phyloP scores from a whole-genome alignment of 192 early-diverging fungal species.

The Glomus cerebriforme region DNA sequence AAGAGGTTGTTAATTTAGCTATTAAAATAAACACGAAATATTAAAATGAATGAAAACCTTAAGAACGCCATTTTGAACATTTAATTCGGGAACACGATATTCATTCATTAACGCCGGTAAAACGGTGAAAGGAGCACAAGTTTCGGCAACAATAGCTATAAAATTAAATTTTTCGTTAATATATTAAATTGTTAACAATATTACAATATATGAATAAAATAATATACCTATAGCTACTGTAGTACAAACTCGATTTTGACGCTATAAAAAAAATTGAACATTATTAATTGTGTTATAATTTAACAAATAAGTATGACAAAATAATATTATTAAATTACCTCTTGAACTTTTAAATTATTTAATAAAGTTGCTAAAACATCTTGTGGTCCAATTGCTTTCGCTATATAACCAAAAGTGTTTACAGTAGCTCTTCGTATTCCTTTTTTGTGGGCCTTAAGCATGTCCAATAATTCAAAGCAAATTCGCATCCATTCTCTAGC shows the following conservation, averaged over 20 bases:
- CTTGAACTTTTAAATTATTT: constrained; percentile 98
- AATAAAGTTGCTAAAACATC: constrained; percentile 97
- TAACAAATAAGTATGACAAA: neutral
- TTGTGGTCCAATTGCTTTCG: constrained; percentile 98
- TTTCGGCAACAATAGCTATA: constrained; percentile 72
- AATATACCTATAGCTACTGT: constrained; percentile 83
- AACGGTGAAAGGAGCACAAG: constrained; percentile 97
- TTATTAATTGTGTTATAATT: neutral
- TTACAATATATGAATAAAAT: neutral
- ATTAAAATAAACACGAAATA: neutral
- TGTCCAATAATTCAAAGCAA: constrained; percentile 96
- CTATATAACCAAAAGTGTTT: constrained; percentile 99
- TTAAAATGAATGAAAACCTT: constrained; percentile 52
- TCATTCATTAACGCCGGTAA: constrained; percentile 99
- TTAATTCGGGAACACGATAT: constrained; percentile 98
- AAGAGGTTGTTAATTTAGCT: no score
- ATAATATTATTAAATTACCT: constrained; percentile 35
- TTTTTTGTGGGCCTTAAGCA: constrained; percentile 95
- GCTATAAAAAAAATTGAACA: constrained; percentile 29
- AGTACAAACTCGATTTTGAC: constrained; percentile 99
- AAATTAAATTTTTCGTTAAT: neutral
- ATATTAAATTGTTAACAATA: neutral
- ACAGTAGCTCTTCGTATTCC: constrained; percentile 95
- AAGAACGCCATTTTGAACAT: constrained; percentile 99
- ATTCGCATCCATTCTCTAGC: constrained; percentile 99